Conservation (phyloP, 2,329 filamentous ascomycete genomes). For the Apiospora aurea region DNA sequence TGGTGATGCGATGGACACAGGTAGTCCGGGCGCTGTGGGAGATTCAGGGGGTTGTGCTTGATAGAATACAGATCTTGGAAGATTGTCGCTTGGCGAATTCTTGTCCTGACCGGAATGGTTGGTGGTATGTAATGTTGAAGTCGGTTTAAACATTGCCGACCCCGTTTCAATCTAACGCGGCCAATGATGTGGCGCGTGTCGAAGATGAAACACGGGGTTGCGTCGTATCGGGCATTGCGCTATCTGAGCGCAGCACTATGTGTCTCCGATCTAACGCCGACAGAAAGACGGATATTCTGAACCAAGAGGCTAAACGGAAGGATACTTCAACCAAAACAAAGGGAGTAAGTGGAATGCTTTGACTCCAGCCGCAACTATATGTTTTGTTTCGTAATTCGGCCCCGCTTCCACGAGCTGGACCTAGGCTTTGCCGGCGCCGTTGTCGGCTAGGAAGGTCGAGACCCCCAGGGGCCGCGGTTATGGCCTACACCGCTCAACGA, state of each 20-base stretch:
- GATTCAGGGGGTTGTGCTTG: background rate
- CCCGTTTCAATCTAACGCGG: background rate
- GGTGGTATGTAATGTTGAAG: background rate
- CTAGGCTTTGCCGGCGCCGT: too few species aligned
- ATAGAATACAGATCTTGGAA: background rate
- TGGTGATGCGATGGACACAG: background rate
- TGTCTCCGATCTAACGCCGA: background rate
- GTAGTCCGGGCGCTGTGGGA: background rate
- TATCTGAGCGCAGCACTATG: background rate
- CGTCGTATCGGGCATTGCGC: background rate
- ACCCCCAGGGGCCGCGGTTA: too few species aligned
- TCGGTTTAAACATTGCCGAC: background rate
- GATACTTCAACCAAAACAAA: too few species aligned
- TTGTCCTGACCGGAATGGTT: background rate
- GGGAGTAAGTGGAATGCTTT: too few species aligned
- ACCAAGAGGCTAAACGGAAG: too few species aligned
- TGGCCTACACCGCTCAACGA: too few species aligned
- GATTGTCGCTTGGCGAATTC: background rate
- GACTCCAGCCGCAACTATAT: too few species aligned
- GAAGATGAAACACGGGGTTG: constrained; percentile 8
- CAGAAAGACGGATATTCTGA: background rate
- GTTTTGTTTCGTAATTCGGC: too few species aligned
- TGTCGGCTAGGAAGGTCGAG: too few species aligned
- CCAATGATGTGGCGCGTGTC: background rate
- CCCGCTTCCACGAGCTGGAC: too few species aligned